Percentiles rank a stretch among this genome's conserved stretches.
Evolutionary conservation across 1,284 basidiomycete genomes (phyloP).

Genomic region (Malassezia obtusa): DNA sequence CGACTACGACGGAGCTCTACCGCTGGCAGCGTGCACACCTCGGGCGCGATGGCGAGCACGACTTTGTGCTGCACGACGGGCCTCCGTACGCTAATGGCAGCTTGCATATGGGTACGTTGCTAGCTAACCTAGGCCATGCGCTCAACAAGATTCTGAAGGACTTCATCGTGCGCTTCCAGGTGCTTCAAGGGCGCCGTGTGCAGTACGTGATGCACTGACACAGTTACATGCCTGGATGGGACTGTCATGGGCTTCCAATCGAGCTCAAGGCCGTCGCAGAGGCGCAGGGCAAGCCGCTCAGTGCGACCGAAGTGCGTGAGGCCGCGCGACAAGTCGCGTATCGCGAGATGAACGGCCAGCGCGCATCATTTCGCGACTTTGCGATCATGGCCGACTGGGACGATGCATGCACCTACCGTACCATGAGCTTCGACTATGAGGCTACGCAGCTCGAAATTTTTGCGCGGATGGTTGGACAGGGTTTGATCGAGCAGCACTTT

Average conservation of each 20-base stretch:
- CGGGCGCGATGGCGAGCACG: slow-evolving; percentile 45
- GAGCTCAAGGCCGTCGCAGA: slow-evolving; percentile 38
- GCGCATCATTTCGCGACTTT: slow-evolving; percentile 67
- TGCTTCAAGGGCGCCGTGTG: slow-evolving; percentile 67
- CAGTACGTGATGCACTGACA: slow-evolving; percentile 55
- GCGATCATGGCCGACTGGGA: slow-evolving; percentile 90
- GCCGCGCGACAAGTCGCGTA: slow-evolving; percentile 67
- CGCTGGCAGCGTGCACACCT: slow-evolving; percentile 64
- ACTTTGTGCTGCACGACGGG: slow-evolving; percentile 84
- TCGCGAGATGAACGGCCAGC: slow-evolving; percentile 68
- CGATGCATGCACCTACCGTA: slow-evolving; percentile 61
- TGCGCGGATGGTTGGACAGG: slow-evolving; percentile 68
- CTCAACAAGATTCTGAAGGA: slow-evolving; percentile 96
- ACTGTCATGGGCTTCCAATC: slow-evolving; percentile 95
- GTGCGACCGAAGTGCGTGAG: slow-evolving; percentile 56
- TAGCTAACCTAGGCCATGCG: slow-evolving; percentile 64
- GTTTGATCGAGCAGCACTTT: slow-evolving; percentile 72
- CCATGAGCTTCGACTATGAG: slow-evolving; percentile 67
- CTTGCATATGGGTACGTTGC: slow-evolving; percentile 72
- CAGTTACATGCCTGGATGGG: slow-evolving; percentile 74
- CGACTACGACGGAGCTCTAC: slow-evolving; percentile 71
- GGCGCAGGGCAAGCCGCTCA: slow-evolving; percentile 53
- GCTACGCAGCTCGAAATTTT: slow-evolving; percentile 80
- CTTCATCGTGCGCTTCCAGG: slow-evolving; percentile 80
- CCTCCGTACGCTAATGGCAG: slow-evolving; percentile 96